A percentile compares a stretch with the other conserved stretches of the same genome.
phyloP scores from a whole-genome alignment of 2,329 filamentous ascomycete species.

The Teratosphaeria gauchensis region DNA sequence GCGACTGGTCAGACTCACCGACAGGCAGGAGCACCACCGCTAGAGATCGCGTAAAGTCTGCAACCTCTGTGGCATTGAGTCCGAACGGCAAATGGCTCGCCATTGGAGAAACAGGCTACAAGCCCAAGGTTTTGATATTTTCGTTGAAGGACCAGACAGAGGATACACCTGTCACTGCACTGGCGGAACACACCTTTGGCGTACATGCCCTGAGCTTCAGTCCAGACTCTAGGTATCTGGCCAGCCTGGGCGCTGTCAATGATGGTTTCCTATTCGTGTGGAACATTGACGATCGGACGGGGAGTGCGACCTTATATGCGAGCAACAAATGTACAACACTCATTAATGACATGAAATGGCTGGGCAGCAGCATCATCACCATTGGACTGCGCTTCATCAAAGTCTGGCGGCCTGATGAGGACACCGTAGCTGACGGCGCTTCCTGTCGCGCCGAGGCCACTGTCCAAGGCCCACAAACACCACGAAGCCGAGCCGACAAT shows the following conservation, averaged over 20 bases:
- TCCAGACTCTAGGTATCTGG: conserved; percentile 72
- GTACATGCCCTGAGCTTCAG: conserved; percentile 87
- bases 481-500: conserved; percentile 24
- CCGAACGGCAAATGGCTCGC: conserved; percentile 79
- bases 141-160: conserved; percentile 65
- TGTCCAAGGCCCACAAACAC: conserved; percentile 12
- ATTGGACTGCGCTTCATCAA: conserved; percentile 88
- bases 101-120: conserved; percentile 90
- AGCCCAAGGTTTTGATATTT: conserved; percentile 83
- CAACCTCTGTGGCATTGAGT: conserved; percentile 82
- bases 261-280: conserved; percentile 92
- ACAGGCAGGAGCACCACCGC: conserved; percentile 71
- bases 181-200: conserved; percentile 84
- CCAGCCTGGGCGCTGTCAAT: conserved; percentile 78
- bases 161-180: conserved; percentile 71
- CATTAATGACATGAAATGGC: conserved; percentile 81
- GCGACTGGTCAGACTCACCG: conserved; percentile 49
- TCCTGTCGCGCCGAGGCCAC: background rate
- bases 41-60: conserved; percentile 85
- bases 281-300: conserved; percentile 73
- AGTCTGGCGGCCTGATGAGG: conserved; percentile 77
- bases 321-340: conserved; percentile 90
- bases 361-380: conserved; percentile 74
- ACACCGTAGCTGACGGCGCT: conserved; percentile 12
- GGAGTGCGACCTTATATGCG: conserved; percentile 66